Evolutionary conservation across 225 moss, liverwort and hornwort species (phyloP), one percentile per base, ranked within the genome.

Genomic region (Sphagnum contortum): DNA sequence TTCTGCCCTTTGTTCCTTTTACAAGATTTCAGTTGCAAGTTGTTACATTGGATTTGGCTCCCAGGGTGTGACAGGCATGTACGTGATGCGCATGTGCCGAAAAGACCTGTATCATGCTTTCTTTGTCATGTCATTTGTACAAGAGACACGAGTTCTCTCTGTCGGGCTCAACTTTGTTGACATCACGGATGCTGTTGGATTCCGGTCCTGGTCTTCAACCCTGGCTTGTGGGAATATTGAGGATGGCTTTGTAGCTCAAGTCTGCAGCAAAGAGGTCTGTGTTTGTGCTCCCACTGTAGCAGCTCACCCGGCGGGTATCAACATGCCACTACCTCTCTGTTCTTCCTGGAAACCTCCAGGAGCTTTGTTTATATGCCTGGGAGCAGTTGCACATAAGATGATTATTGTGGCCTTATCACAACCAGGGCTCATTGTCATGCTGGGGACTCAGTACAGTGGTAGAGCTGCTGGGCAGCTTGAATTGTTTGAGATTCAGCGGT

Each of bases 111-210:
- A 89, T 67, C 93, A 99, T 62, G 81, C 91, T 49, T 91, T 99
- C 81, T 91, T 99, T 48, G 89, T 99, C 52, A 99, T 99, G 87
- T 99, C 98, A 46, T 99, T 99, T 66, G 93, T 99, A 65, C 87
- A 86, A 71, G 98, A 99, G 83, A 99, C 98, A 65, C 84, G 98
- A 79, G 93, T 99, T 4, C 91, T 99, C 63, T 89, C 91, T 5
- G 93, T 99, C 47, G 98, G 98, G 44, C 79, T 93, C 66, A 93
- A 89, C 69, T 99, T 99, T 75, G 91, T 91, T 62, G 98, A 99
- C 66, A 81, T 93, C 49, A 83, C 98, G 65, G 98, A 99, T 70
- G 82, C 76, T 52, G 86, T 99, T 47, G 98, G 98, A 53, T 99
- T 99, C 74, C 83, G 86, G 45, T 83, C 88, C 14, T 89, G 83